Evolutionary conservation across 2,329 filamentous ascomycete genomes (phyloP), one percentile per base, ranked within the genome.

Genomic region (Alternaria panax): DNA sequence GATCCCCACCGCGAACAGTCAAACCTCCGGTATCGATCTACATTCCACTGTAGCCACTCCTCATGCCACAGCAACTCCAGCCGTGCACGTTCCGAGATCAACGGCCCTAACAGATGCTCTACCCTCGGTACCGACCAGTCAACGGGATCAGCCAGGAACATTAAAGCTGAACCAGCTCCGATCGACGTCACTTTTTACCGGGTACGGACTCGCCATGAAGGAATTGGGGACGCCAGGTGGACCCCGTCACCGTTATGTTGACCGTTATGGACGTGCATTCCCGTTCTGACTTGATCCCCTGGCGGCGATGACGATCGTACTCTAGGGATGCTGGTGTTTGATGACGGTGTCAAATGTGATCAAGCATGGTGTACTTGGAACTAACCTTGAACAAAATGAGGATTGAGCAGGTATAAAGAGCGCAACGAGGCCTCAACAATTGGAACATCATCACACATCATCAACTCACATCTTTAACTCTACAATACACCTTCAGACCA

Each of bases 321-420:
- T 51, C 54, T 45, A 3, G 42, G 58, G 58, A 38, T 52, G 32
- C 57, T n/a, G 51, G 18, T 60, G 48, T 18, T 57, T 51, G 60
- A 76, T 75, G 70, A 76, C 71, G 72, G 70, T 54, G 65, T 51
- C 48, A 53, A 53, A 59, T 42, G 55, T 45, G 60, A 38, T 43
- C 27, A 36, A 40, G 52, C 28, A 28, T 51, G 18, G 25, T 25
- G 24, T 51, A 50, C 50, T 64, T 61, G 58, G 30, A 62, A 41
- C 25, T 22, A 51, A 58, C 48, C 50, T 50, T 63, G 46, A 36
- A 51, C 22, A 48, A 38, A 55, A 40, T 42, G 38, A 27, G 18
- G 24, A 25, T 34, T 42, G 43, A 32, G 65, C 58, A 71, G 43
- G 70, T 76, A 77, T 76, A 77, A 76, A 73, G 66, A 74, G 66